Conservation (phyloP, 176 grass and related monocot species). For the Bothriochloa decipiens region DNA sequence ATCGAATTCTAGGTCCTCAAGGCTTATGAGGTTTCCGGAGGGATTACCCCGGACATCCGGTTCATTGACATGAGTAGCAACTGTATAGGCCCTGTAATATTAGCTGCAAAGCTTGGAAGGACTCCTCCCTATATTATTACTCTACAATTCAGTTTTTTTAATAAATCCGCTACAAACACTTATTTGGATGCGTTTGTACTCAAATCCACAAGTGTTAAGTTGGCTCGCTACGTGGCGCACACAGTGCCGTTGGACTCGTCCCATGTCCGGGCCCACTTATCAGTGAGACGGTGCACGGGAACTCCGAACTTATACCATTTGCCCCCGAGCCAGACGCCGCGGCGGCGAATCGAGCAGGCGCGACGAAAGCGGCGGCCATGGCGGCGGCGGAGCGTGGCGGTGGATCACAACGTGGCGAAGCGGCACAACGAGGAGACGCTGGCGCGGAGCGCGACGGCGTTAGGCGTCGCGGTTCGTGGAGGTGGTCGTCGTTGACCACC, state of each 20-base stretch:
- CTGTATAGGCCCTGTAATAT: conserved; percentile 21
- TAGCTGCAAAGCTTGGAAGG: conserved; percentile 27
- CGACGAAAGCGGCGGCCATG: conserved; percentile 6
- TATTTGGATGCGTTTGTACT: too few relatives aligned
- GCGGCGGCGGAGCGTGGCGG: conserved; percentile 58
- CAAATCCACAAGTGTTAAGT: too few relatives aligned
- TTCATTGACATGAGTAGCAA: background rate
- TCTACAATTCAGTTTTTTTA: too few relatives aligned
- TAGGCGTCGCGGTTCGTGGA: conserved; percentile 77
- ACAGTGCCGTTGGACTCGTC: too few relatives aligned
- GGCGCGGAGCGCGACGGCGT: conserved; percentile 77
- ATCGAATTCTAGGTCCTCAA: background rate
- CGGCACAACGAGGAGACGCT: conserved; percentile 89
- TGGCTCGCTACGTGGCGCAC: too few relatives aligned
- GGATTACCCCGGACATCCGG: conserved; percentile 28
- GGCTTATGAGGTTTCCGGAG: conserved; percentile 13
- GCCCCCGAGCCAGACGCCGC: too few relatives aligned
- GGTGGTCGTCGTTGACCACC: conserved; percentile 75
- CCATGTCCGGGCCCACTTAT: too few relatives aligned
- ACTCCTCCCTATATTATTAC: background rate
- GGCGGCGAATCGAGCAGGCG: too few relatives aligned
- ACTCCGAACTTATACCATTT: too few relatives aligned
- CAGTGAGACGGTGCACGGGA: too few relatives aligned
- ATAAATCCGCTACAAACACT: too few relatives aligned
- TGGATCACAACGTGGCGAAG: conserved; percentile 88